Percentiles rank a stretch among this genome's conserved stretches.
Conservation (phyloP, 495 filamentous ascomycete species). For the Tuber aestivum region DNA sequence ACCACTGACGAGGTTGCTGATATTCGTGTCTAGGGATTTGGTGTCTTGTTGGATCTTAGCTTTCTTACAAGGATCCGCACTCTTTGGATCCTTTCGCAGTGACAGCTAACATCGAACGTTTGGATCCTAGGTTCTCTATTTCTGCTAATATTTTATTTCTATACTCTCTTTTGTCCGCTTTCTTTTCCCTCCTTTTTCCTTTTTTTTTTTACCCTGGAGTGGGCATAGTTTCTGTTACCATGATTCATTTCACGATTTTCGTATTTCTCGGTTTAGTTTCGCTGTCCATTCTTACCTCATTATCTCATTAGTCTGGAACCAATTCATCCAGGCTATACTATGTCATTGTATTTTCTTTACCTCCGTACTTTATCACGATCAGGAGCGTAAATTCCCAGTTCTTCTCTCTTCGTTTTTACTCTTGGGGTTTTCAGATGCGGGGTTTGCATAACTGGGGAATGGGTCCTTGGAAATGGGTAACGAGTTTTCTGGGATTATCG, state of each 20-base stretch:
- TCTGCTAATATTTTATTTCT: constrained; percentile 13
- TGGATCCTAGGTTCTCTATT: constrained; percentile 28
- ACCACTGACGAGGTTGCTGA: not conserved
- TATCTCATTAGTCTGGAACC: constrained; percentile 35
- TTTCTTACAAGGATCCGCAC: not conserved
- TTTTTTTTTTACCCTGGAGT: not conserved
- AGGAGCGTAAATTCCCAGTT: constrained; percentile 9
- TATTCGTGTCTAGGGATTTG: constrained; percentile 12
- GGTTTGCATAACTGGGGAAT: constrained; percentile 17
- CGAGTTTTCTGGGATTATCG: constrained; percentile 18
- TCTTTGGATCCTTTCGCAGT: not conserved
- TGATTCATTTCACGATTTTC: not conserved
- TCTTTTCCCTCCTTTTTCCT: not conserved
- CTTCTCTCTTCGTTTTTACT: constrained; percentile 20
- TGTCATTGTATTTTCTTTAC: constrained; percentile 27
- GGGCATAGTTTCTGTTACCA: not conserved
- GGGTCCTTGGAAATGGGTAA: constrained; percentile 8
- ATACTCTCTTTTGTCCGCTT: constrained; percentile 14
- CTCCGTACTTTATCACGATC: constrained; percentile 1
- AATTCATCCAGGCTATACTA: constrained; percentile 27
- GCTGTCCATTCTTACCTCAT: constrained; percentile 35
- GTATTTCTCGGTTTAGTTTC: constrained; percentile 10
- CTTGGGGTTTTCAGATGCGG: constrained; percentile 12
- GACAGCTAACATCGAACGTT: constrained; percentile 10
- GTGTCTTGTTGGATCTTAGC: constrained; percentile 8